These are phyloP conservation scores for Teratosphaeria pseudoeucalypti DNA, from an alignment of 2,329 filamentous ascomycete species.

Conservation along the genomic window DNA sequence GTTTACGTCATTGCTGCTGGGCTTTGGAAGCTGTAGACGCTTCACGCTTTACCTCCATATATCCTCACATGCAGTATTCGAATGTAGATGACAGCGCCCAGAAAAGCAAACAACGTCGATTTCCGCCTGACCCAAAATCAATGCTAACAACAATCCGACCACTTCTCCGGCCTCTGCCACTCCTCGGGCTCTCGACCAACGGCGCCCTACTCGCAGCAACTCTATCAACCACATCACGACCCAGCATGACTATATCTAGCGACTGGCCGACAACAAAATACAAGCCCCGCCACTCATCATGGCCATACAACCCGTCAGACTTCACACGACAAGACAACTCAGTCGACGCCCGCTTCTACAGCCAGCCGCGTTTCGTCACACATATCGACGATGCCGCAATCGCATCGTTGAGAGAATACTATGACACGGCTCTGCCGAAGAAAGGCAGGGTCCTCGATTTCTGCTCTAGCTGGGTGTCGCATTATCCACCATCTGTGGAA, in stretches of 20 bases:
- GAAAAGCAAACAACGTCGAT: neutral
- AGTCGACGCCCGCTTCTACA: slow-evolving; percentile 30
- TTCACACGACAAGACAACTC: slow-evolving; percentile 31
- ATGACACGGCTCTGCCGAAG: slow-evolving; percentile 32
- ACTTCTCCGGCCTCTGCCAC: slow-evolving; percentile 11
- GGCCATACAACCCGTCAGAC: slow-evolving; percentile 28
- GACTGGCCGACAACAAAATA: slow-evolving; percentile 17
- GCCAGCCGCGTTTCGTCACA: slow-evolving; percentile 39
- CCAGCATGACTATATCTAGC: slow-evolving; percentile 2
- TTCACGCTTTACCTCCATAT: neutral
- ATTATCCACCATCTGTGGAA: slow-evolving; percentile 30
- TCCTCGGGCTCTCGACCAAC: slow-evolving; percentile 10
- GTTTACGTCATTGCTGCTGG: neutral
- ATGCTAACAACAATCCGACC: slow-evolving; percentile 5
- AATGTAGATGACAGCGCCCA: neutral
- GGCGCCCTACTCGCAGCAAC: slow-evolving; percentile 8
- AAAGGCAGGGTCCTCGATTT: slow-evolving; percentile 38
- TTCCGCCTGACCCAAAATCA: neutral
- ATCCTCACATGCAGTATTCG: neutral
- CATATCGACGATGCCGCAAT: slow-evolving; percentile 45
- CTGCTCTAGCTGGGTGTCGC: slow-evolving; percentile 41
- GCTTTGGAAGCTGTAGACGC: neutral
- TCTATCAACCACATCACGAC: slow-evolving; percentile 3
- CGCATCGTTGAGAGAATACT: slow-evolving; percentile 35
- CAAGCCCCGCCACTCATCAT: slow-evolving; percentile 21